A percentile compares a stretch with the other conserved stretches of the same genome.
These are phyloP conservation scores for Puccinia polysora DNA, from an alignment of 1,284 basidiomycete genomes.

Conservation along the genomic window DNA sequence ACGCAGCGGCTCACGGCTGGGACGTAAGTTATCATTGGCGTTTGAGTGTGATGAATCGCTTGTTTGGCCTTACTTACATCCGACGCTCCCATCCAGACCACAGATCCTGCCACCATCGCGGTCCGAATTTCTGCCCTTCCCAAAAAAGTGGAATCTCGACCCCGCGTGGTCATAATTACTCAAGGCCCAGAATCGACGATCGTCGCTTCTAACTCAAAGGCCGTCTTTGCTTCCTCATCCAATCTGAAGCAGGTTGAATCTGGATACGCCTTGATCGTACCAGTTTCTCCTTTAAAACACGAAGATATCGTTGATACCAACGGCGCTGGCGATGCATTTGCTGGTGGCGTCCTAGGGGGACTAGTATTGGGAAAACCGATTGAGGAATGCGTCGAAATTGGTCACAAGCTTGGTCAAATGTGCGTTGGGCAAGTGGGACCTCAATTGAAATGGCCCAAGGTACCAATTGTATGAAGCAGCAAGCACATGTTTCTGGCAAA, in stretches of 20 bases:
- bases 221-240: slow-evolving; percentile 54
- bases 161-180: slow-evolving; percentile 84
- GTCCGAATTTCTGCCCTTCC: slow-evolving; percentile 65
- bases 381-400: slow-evolving; percentile 74
- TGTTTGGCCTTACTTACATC: background rate
- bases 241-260: slow-evolving; percentile 11
- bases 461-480: slow-evolving; percentile 15
- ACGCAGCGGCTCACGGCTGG: slow-evolving; percentile 64
- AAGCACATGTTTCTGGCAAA: too few relatives aligned
- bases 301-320: slow-evolving; percentile 92
- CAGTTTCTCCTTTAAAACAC: slow-evolving; percentile 63
- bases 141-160: slow-evolving; percentile 64
- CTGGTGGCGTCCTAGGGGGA: slow-evolving; percentile 92
- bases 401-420: slow-evolving; percentile 84
- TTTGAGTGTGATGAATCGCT: slow-evolving; percentile 56
- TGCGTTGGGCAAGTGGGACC: slow-evolving; percentile 73
- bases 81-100: slow-evolving; percentile 54
- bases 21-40: slow-evolving; percentile 51
- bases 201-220: slow-evolving; percentile 64
- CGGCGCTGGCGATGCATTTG: slow-evolving; percentile 97
- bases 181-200: slow-evolving; percentile 79
- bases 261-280: slow-evolving; percentile 54
- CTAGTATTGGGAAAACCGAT: slow-evolving; percentile 73
- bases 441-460: slow-evolving; percentile 47
- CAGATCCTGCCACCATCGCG: slow-evolving; percentile 67